phyloP scores from a whole-genome alignment of 2,329 filamentous ascomycete genomes.

The Colletotrichum cuscutae region DNA sequence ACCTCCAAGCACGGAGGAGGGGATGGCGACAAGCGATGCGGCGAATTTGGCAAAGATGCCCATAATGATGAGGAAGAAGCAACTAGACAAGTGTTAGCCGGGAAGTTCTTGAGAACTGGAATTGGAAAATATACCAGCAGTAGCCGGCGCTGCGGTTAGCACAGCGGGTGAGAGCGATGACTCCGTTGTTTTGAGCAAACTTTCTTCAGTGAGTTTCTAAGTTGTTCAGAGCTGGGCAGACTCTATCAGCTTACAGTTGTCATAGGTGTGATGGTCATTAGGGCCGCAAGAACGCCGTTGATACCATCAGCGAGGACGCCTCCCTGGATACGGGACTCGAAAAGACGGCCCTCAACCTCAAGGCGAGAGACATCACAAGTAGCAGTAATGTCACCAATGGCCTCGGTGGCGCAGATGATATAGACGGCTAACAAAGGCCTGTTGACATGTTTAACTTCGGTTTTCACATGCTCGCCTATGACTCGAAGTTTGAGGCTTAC shows the following conservation, averaged over 20 bases:
- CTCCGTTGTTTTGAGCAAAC: conserved; percentile 87
- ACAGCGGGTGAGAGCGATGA: conserved; percentile 84
- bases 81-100: conserved; percentile 44
- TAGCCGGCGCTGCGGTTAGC: conserved; percentile 85
- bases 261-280: conserved; percentile 85
- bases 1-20: conserved; percentile 69
- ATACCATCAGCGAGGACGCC: conserved; percentile 82
- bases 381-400: conserved; percentile 83
- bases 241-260: conserved; percentile 56
- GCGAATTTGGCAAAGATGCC: conserved; percentile 87
- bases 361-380: conserved; percentile 84
- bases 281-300: conserved; percentile 78
- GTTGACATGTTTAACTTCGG: neutral
- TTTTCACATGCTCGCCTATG: neutral
- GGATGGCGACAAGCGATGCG: conserved; percentile 81
- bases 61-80: conserved; percentile 81
- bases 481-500: neutral
- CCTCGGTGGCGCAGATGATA: conserved; percentile 81
- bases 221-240: neutral
- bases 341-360: conserved; percentile 76
- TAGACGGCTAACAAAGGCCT: conserved; percentile 73
- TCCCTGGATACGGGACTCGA: conserved; percentile 82
- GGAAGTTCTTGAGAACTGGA: neutral
- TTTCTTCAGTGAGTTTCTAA: neutral
- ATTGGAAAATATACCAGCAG: conserved; percentile 57